Conservation (phyloP, 768 basidiomycete species). For the Naganishia randhawae region DNA sequence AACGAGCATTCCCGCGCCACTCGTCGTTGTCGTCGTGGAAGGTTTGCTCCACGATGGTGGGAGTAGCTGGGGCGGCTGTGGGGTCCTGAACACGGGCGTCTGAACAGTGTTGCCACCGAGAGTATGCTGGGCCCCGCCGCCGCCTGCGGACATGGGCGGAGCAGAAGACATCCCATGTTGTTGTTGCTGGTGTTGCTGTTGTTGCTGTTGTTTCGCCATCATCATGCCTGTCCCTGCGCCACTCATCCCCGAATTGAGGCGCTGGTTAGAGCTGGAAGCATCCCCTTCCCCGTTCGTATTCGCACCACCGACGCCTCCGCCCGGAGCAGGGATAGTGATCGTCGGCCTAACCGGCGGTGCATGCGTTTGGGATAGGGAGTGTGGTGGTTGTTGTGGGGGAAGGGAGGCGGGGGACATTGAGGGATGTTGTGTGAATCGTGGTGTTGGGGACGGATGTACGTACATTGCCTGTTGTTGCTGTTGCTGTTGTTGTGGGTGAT, state of each 20-base stretch:
- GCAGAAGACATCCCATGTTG: not conserved
- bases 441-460: not conserved
- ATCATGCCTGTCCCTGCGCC: not conserved
- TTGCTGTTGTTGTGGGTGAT: not conserved
- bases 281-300: not conserved
- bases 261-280: no score
- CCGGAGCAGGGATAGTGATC: not conserved
- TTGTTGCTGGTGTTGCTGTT: not conserved
- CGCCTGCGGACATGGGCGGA: not conserved
- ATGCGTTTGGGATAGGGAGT: not conserved
- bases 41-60: constrained; percentile 15
- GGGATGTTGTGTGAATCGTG: not conserved
- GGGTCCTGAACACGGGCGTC: not conserved
- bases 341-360: not conserved
- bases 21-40: not conserved
- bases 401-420: not conserved
- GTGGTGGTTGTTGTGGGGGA: not conserved
- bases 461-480: not conserved
- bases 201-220: no score
- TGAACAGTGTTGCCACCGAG: not conserved
- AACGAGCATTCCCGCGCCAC: not conserved
- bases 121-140: not conserved
- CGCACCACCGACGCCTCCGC: not conserved
- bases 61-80: not conserved
- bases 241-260: not conserved